Base-by-base conservation (phyloP, 1,284 basidiomycete genomes). In the Ganoderma lucidum region DNA sequence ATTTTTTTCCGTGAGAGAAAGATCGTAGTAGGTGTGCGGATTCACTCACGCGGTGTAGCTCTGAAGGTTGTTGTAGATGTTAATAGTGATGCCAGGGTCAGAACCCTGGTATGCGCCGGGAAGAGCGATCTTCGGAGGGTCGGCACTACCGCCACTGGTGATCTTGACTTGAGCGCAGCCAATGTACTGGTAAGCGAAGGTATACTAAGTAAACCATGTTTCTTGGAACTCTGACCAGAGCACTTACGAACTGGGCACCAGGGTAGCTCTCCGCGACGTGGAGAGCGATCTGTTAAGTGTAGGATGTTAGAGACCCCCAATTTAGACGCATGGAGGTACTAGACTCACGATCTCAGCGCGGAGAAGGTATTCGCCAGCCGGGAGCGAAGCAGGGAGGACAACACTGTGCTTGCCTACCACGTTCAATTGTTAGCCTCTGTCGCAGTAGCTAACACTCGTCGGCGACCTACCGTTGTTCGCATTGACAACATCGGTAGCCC, bases 401-500 rank as follows among this genome's bases (percentile, higher is more conserved):
- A 87, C 83, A 69, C 79, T 82, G 76, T 86, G 85, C 72, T 86
- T 85, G 62, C 84, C 83, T 81, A 63, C 3, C 15, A 37, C 62
- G 2, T 48, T 53, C 15, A 19, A 42, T 37, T 14, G 61, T 45
- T 41, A 61, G 23, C 39, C 4, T n/a, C 23, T 8, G 41, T 23
- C n/a, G 9, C 39, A 35, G 6, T 45, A 15, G 6, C 17, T 23
- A 9, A 17, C 2, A 15, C 4, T 39, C 3, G 8, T 12, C 17
- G 1, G 51, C 12, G n/a, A 70, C 75, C n/a, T 51, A 81, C 83
- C 84, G 56, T 66, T 70, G 72, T 83, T 84, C 12, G 83, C 67
- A 63, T 86, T 86, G 45, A 87, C 84, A 62, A 86, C 77, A 73
- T 86, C 85, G 6, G 83, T 84, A 9, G 85, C 84, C 85, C 85